Percentiles rank a stretch among this genome's conserved stretches.
Conservation (phyloP, 176 grass and related monocot species). For the Pontederia paniculata region DNA sequence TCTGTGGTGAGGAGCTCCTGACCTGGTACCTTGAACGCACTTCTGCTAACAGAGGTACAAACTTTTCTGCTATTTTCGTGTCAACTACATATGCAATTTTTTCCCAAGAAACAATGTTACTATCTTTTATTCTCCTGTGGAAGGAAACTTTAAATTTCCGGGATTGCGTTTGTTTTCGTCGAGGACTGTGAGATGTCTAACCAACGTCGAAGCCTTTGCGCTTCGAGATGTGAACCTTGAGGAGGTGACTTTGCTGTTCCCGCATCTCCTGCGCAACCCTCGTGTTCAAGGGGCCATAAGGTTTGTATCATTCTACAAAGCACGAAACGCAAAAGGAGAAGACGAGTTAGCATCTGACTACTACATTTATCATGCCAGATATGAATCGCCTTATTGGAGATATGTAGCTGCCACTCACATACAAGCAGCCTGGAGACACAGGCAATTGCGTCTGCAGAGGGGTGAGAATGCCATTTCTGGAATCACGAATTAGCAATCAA, state of each 20-base stretch:
- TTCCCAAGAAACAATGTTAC: background rate
- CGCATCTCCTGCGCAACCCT: constrained; percentile 72
- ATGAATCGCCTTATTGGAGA: constrained; percentile 93
- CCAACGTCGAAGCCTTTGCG: constrained; percentile 89
- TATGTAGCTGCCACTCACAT: constrained; percentile 62
- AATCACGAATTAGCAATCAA: too few species aligned
- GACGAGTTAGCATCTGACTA: background rate
- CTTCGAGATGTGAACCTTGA: constrained; percentile 73
- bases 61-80: background rate
- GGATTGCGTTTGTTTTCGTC: constrained; percentile 71
- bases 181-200: constrained; percentile 75
- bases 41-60: constrained; percentile 60
- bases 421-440: constrained; percentile 87
- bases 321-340: background rate
- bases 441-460: constrained; percentile 38
- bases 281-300: constrained; percentile 67
- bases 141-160: constrained; percentile 51
- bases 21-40: constrained; percentile 92
- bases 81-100: background rate
- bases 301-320: background rate
- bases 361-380: constrained; percentile 31
- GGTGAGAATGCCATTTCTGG: too few species aligned
- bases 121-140: constrained; percentile 36
- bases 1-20: constrained; percentile 94
- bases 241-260: constrained; percentile 64